Conservation (phyloP, 352 stramenopile species). For the Pythium myriotylum region DNA sequence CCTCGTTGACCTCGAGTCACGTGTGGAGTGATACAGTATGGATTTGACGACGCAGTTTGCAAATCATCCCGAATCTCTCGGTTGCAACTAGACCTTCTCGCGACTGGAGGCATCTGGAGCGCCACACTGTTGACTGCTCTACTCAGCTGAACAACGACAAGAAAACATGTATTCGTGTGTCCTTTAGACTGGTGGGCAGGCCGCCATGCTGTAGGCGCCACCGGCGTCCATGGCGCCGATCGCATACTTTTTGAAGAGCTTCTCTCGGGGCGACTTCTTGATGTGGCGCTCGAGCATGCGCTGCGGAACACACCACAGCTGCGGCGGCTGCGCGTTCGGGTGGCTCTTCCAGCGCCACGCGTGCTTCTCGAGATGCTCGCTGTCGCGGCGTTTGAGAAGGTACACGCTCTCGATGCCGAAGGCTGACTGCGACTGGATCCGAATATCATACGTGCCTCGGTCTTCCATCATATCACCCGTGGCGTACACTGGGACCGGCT, state of each 20-base stretch:
- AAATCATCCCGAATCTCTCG: too few species aligned
- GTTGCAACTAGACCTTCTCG: too few species aligned
- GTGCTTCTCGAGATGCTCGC: slow-evolving; percentile 50
- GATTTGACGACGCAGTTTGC: too few species aligned
- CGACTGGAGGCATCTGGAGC: too few species aligned
- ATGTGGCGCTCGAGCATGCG: slow-evolving; percentile 48
- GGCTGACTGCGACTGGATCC: slow-evolving; percentile 39
- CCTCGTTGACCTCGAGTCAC: too few species aligned
- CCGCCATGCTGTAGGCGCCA: slow-evolving; percentile 41
- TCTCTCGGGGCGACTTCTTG: slow-evolving; percentile 14
- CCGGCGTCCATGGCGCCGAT: slow-evolving; percentile 56
- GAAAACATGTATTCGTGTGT: not conserved
- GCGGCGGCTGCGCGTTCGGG: slow-evolving; percentile 18
- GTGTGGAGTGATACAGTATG: too few species aligned
- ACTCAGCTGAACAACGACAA: not conserved
- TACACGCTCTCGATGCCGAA: slow-evolving; percentile 51
- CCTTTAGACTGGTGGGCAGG: slow-evolving; percentile 4
- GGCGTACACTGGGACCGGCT: not conserved
- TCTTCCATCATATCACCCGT: slow-evolving; percentile 28
- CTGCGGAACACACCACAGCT: slow-evolving; percentile 45
- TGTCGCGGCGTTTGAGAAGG: slow-evolving; percentile 49
- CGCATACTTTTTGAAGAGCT: slow-evolving; percentile 44
- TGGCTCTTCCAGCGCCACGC: slow-evolving; percentile 49
- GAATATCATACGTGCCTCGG: slow-evolving; percentile 41
- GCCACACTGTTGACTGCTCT: too few species aligned